Conservation (phyloP, 306 rosid species). For the Abrus precatorius region DNA sequence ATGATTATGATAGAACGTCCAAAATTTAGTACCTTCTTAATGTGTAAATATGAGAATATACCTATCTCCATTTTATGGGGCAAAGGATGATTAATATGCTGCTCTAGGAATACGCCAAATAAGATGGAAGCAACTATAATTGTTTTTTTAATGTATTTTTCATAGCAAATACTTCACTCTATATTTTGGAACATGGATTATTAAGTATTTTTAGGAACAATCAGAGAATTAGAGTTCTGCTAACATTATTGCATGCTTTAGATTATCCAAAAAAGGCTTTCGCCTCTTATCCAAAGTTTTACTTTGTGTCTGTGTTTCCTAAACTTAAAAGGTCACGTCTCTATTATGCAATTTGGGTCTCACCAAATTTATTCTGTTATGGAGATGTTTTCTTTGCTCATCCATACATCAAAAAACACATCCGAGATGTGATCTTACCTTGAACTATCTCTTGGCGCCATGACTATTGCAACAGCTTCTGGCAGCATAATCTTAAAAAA, state of each 20-base stretch:
- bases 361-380: slow-evolving; percentile 9
- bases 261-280: slow-evolving; percentile 1
- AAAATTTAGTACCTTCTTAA: background rate
- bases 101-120: background rate
- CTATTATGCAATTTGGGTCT: slow-evolving; percentile 9
- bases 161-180: no score
- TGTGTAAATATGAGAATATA: background rate
- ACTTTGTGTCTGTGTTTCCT: background rate
- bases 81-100: background rate
- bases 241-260: background rate
- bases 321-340: slow-evolving; percentile 2
- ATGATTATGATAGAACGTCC: background rate
- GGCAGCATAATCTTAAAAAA: slow-evolving; percentile 90
- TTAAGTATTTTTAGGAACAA: background rate
- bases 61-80: slow-evolving; percentile 12
- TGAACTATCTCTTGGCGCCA: slow-evolving; percentile 88
- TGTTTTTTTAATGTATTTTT: background rate
- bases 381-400: background rate
- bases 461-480: slow-evolving; percentile 96
- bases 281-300: background rate
- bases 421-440: slow-evolving; percentile 62
- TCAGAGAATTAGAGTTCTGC: slow-evolving; percentile 6
- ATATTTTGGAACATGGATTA: background rate
- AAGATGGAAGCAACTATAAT: background rate
- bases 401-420: slow-evolving; percentile 9